Percentiles rank a stretch among this genome's conserved stretches.
phyloP scores from a whole-genome alignment of 345 rosid genomes.

The Eucalyptus erythrocorys region DNA sequence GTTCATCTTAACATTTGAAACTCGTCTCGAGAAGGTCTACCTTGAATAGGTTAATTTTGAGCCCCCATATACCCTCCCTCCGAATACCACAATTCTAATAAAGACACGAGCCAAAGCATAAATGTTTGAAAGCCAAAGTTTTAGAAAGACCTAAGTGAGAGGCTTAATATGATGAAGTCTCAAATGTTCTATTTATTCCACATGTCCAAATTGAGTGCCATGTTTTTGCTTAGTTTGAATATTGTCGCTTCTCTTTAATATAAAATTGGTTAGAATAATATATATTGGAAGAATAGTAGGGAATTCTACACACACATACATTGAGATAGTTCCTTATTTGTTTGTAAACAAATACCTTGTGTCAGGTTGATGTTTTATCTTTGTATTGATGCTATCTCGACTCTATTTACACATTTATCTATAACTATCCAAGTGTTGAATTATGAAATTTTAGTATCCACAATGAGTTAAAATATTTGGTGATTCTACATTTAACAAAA shows the following conservation, averaged over 20 bases:
- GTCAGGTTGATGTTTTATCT: not conserved
- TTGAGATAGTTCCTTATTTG: not conserved
- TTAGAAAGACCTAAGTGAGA: no score
- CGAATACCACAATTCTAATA: not conserved
- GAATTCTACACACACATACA: no score
- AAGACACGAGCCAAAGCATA: not conserved
- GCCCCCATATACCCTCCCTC: not conserved
- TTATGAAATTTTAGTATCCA: not conserved
- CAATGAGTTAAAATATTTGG: not conserved
- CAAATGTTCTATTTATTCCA: rapidly evolving
- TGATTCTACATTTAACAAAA: rapidly evolving
- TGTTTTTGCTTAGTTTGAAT: not conserved
- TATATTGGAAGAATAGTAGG: no score
- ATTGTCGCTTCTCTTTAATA: not conserved
- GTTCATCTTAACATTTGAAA: not conserved
- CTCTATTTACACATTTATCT: not conserved
- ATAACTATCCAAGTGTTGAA: rapidly evolving
- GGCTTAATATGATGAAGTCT: no score
- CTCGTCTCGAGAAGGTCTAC: rapidly evolving
- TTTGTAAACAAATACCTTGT: not conserved
- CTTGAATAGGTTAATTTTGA: not conserved
- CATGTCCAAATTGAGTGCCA: not conserved
- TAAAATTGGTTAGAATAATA: not conserved
- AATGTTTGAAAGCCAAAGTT: not conserved
- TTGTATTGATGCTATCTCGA: rapidly evolving